Base-by-base conservation (phyloP, 106 monocot species). In the Xerophyta viscosa region DNA sequence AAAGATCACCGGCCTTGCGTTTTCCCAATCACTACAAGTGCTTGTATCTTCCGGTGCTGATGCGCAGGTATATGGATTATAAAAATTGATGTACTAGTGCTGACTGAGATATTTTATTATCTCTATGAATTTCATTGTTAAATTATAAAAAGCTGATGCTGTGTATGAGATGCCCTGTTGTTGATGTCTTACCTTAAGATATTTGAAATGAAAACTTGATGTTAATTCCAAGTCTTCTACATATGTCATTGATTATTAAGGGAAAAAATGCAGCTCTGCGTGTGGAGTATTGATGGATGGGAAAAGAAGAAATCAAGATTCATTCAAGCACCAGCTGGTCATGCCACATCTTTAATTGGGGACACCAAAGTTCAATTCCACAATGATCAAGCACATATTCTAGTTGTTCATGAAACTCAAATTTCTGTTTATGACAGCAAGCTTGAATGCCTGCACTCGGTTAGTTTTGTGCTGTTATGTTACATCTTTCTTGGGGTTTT, bases 221-320 rank as follows among this genome's bases (percentile, higher is more conserved):
- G n/a, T n/a, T n/a, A n/a, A n/a, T n/a, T n/a, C n/a, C n/a, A n/a
- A n/a, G n/a, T n/a, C n/a, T n/a, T n/a, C n/a, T n/a, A n/a, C n/a
- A n/a, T n/a, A n/a, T n/a, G n/a, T n/a, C n/a, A n/a, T n/a, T n/a
- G n/a, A n/a, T n/a, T n/a, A n/a, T n/a, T n/a, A n/a, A n/a, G n/a
- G 21, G 15, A 8, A 20, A 55, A 54, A 55, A 45, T 71, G 56
- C 82, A 98, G 96, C 62, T 98, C 2, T 98, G 96, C 31, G 65
- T 89, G 4, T 98, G 96, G 96, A 98, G 96, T 61, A 98, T 98
- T 54, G 89, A 98, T 69, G 86, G 89, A 31, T 98, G 96, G 96
- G 96, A 98, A 61, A 89, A 90, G 55, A 82, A 69, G 67, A 98
- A 88, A 61, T 52, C 96, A 17, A 66, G 79, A 58, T 79, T 74